phyloP scores from a whole-genome alignment of 1,284 basidiomycete species.

The Marasmius tenuissimus region DNA sequence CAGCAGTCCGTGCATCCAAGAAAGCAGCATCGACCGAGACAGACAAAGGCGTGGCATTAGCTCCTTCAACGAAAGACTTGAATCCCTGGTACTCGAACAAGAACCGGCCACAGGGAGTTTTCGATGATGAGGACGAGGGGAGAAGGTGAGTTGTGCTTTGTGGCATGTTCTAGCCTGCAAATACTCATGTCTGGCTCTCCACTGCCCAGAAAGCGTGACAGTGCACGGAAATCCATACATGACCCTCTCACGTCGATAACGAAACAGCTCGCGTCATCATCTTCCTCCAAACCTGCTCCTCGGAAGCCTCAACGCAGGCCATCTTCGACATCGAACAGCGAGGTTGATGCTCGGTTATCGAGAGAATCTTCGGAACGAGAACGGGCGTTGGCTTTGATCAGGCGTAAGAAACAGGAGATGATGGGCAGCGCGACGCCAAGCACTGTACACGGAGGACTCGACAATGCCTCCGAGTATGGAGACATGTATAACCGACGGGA shows the following conservation, averaged over 20 bases:
- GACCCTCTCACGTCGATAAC: slow-evolving; percentile 77
- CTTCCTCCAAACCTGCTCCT: slow-evolving; percentile 24
- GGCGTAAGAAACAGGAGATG: slow-evolving; percentile 59
- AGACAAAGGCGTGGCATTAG: slow-evolving; percentile 71
- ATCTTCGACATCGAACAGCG: slow-evolving; percentile 19
- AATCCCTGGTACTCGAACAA: slow-evolving; percentile 71
- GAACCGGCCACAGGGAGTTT: slow-evolving; percentile 10
- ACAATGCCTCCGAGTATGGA: slow-evolving; percentile 48
- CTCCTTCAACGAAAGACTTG: slow-evolving; percentile 71
- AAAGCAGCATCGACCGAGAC: slow-evolving; percentile 52
- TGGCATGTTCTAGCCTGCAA: not conserved
- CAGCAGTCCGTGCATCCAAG: slow-evolving; percentile 41
- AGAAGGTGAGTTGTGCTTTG: slow-evolving; percentile 24
- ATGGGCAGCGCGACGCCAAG: slow-evolving; percentile 68
- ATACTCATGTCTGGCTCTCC: slow-evolving; percentile 4
- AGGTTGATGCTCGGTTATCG: slow-evolving; percentile 56
- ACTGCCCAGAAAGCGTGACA: slow-evolving; percentile 55
- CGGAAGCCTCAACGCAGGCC: slow-evolving; percentile 19
- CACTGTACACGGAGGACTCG: slow-evolving; percentile 55
- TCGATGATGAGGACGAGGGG: slow-evolving; percentile 25
- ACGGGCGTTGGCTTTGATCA: slow-evolving; percentile 68
- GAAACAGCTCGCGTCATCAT: slow-evolving; percentile 52
- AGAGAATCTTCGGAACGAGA: slow-evolving; percentile 74
- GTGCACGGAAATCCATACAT: slow-evolving; percentile 57
- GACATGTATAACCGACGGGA: slow-evolving; percentile 72